These are phyloP conservation scores for Leucosporidium yakuticum DNA, from an alignment of 768 basidiomycete genomes.

Conservation along the genomic window DNA sequence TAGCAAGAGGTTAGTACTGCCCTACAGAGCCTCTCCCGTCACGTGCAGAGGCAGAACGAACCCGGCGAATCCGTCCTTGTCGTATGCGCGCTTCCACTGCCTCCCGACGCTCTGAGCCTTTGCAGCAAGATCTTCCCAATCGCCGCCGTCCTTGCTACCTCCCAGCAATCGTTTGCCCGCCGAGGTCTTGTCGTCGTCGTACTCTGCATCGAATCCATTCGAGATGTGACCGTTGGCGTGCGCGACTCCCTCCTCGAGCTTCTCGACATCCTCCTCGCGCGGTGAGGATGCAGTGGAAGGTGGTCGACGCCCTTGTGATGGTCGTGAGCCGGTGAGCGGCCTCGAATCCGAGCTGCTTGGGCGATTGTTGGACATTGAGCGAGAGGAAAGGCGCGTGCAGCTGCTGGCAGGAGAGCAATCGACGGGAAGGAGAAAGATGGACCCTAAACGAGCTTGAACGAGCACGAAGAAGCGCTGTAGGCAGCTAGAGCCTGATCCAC, in stretches of 20 bases:
- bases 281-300: constrained; percentile 4
- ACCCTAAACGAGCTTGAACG: too few species aligned
- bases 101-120: constrained; percentile 3
- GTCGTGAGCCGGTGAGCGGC: constrained; percentile 3
- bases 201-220: neutral
- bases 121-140: neutral
- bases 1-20: neutral
- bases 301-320: constrained; percentile 5
- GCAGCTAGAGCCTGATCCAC: too few species aligned
- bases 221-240: neutral
- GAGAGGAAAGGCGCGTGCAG: too few species aligned
- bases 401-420: too few species aligned
- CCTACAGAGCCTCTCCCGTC: neutral
- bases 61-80: constrained; percentile 16
- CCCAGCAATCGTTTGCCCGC: too few species aligned
- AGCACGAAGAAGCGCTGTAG: too few species aligned
- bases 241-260: constrained; percentile 17
- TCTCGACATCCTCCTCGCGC: constrained; percentile 18
- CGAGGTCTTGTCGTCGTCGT: too few species aligned
- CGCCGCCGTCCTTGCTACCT: neutral
- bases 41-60: neutral
- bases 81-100: constrained; percentile 8
- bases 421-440: too few species aligned
- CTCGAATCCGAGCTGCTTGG: too few species aligned
- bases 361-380: too few species aligned